Evolutionary conservation across 2,329 filamentous ascomycete genomes (phyloP), one percentile per base, ranked within the genome.

Genomic region (Monosporascus cannonballus): DNA sequence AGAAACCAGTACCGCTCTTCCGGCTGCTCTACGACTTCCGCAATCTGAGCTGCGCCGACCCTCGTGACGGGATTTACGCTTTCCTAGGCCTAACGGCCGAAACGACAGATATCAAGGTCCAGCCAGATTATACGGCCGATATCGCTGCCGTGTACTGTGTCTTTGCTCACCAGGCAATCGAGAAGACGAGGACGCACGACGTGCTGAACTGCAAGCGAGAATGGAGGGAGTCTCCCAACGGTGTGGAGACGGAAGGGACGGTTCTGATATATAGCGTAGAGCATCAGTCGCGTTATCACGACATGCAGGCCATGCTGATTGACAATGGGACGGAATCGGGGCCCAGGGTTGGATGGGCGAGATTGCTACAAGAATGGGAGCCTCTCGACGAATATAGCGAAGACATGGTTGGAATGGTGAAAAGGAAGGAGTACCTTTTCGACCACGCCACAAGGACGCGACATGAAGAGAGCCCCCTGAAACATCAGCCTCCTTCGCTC

Each of bases 31-130:
- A 54, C 20, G 39, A 49, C 14, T 54, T 58, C 8, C 45, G 56
- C 8, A 44, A 46, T 22, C 53, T 54, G 4, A 41, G 52, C 15
- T 55, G 54, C 47, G 54, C 51, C 17, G 54, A 59, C 30, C 54
- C 55, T 7, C 45, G 59, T 15, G 59, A 61, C 48, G 53, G 49
- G 39, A 54, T 61, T 18, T 61, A 55, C 30, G 54, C 49, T 3
- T 52, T 59, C 41, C 54, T 59, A 11, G 59, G 59, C 6, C 45
- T 61, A 4, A 39, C 54, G 7, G 47, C 58, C 2, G 48, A 50
- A 2, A 48, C 44, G 11, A 44, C 51, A 22, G 47, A 41, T 7
- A 42, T 44, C n/a, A 27, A 49, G 11, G 51, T 58, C 14, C 44
- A 37, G 6, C 49, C 52, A 14, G 51, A 56, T 41, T 56, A 59